These are phyloP conservation scores for Aurifilum marmelostoma DNA, from an alignment of 2,329 filamentous ascomycete species.

Conservation along the genomic window DNA sequence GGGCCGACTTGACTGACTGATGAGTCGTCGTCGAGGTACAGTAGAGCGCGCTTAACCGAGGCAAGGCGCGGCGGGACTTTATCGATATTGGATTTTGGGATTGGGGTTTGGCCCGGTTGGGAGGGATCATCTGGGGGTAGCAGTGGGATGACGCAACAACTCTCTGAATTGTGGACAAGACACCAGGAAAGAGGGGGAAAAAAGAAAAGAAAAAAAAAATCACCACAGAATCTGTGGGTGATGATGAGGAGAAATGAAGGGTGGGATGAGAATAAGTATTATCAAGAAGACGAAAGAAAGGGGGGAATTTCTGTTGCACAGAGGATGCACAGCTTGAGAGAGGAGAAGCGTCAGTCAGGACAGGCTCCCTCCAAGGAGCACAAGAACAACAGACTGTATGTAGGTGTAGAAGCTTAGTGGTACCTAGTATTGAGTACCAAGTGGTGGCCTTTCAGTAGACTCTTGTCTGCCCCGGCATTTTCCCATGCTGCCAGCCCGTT, in stretches of 20 bases:
- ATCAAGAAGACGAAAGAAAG: too few relatives aligned
- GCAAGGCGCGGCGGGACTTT: slow-evolving; percentile 26
- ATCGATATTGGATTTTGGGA: slow-evolving; percentile 24
- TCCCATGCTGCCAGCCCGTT: not conserved
- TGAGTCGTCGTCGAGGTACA: slow-evolving; percentile 19
- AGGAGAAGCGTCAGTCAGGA: not conserved
- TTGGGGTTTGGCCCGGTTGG: not conserved
- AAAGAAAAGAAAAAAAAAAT: too few relatives aligned
- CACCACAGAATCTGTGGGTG: too few relatives aligned
- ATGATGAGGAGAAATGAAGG: too few relatives aligned
- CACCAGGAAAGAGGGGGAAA: too few relatives aligned
- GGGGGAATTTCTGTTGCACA: too few relatives aligned
- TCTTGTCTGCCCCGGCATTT: not conserved
- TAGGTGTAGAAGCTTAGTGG: too few relatives aligned
- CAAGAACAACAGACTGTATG: not conserved
- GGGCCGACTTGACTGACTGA: slow-evolving; percentile 3
- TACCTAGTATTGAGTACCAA: too few relatives aligned
- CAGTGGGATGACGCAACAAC: not conserved
- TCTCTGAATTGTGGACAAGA: not conserved
- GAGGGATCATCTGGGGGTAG: not conserved
- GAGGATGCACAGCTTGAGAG: too few relatives aligned
- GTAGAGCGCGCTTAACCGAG: slow-evolving; percentile 26
- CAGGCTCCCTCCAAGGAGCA: not conserved
- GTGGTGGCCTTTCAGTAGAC: not conserved
- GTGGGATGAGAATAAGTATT: not conserved